phyloP scores from a whole-genome alignment of 2,329 filamentous ascomycete genomes.

The Fusarium drepaniforme region DNA sequence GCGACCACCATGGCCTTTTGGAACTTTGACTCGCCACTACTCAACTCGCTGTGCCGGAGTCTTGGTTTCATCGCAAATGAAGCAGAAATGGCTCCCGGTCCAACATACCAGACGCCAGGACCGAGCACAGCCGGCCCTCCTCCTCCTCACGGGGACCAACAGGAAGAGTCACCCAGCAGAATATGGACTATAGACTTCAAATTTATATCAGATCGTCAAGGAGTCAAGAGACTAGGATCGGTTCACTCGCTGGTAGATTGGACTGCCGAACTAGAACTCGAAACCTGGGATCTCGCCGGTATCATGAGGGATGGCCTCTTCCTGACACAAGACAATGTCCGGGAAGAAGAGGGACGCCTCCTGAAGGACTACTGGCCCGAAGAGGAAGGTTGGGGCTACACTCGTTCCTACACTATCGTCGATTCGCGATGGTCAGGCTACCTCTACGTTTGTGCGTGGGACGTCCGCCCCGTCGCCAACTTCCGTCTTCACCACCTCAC shows the following conservation, averaged over 20 bases:
- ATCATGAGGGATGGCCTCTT: conserved; percentile 1
- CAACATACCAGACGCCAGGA: neutral
- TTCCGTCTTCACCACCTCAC: conserved; percentile 1
- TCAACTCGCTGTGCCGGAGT: neutral
- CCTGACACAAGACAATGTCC: neutral
- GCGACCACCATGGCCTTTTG: neutral
- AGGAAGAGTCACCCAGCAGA: neutral
- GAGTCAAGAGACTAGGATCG: neutral
- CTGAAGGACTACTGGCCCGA: neutral
- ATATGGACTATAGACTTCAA: neutral
- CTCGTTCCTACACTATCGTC: neutral
- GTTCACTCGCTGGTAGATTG: conserved; percentile 12
- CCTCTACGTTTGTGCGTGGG: neutral
- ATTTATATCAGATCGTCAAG: neutral
- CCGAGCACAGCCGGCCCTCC: neutral
- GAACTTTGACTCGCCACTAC: neutral
- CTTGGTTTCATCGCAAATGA: neutral
- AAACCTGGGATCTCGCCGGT: neutral
- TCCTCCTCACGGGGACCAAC: neutral
- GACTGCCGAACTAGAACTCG: neutral
- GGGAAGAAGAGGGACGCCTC: neutral
- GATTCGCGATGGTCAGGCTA: neutral
- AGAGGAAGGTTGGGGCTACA: neutral
- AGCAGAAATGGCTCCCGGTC: neutral
- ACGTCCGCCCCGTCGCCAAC: neutral